Conservation (phyloP, 208 protist genomes). For the Giardia muris region DNA sequence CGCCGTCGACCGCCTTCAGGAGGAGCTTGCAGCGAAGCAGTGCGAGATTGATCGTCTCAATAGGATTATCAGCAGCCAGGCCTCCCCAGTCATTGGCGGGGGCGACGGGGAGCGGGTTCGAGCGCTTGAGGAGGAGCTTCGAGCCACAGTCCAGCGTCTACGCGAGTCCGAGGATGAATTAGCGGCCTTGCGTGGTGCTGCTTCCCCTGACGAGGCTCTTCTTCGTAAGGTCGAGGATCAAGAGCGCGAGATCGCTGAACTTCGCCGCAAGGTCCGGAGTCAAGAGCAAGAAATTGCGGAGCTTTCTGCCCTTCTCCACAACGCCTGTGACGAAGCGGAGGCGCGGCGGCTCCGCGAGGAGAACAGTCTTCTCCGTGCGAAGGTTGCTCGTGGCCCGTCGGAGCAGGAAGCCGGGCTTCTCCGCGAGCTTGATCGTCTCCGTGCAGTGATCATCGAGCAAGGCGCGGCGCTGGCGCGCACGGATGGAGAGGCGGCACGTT, state of each 20-base stretch:
- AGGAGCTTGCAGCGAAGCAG: neutral
- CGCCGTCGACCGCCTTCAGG: neutral
- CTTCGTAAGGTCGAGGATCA: neutral
- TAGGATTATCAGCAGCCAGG: neutral
- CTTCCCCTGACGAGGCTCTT: neutral
- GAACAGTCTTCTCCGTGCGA: neutral
- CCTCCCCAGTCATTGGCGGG: too few relatives aligned
- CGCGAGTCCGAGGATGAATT: neutral
- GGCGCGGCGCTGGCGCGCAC: neutral
- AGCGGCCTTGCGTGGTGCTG: neutral
- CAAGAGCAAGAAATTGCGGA: neutral
- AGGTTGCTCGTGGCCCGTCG: neutral
- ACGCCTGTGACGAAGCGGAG: neutral
- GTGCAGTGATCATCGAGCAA: neutral
- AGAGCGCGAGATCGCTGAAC: neutral
- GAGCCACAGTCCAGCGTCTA: neutral
- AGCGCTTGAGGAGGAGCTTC: neutral
- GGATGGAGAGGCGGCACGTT: neutral
- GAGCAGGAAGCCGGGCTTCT: neutral
- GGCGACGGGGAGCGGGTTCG: neutral
- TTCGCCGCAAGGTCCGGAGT: neutral
- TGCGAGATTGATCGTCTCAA: neutral
- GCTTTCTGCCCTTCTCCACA: neutral
- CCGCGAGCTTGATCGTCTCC: neutral
- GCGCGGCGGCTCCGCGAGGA: neutral